Evolutionary conservation across 768 basidiomycete genomes (phyloP), one percentile per base, ranked within the genome.

Genomic region (Pilatotrama ljubarskyi): DNA sequence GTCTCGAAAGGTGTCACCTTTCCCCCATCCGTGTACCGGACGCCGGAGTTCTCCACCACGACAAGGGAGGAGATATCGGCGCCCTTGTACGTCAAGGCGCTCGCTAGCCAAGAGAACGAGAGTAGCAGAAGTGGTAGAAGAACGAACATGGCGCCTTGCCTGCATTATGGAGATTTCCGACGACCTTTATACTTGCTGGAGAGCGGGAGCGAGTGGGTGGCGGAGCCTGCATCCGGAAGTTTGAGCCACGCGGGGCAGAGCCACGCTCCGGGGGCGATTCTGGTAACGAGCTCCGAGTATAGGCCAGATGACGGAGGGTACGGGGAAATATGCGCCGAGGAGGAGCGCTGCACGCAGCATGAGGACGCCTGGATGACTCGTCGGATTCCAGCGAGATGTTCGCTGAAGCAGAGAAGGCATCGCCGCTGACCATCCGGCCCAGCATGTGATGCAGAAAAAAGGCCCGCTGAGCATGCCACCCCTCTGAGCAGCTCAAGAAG

Each of bases 61-160:
- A 75, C 66, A 20, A 86, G 67, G 2, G 82, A 84, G 24, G 82
- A 83, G 63, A 84, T 80, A 67, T 85, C 85, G 13, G 83, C 84
- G 37, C 80, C 83, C 36, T 75, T 77, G 69, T 78, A 84, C 13
- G 74, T 75, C 51, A 84, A 56, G 6, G 66, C 66, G 50, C 49
- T 47, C 14, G 63, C 38, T 1, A 57, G 40, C 49, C 63, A 59
- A 2, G 58, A 53, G 46, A 59, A 38, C n/a, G 55, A 57, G 49
- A 64, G 49, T 20, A 64, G 51, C 36, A 64, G 43, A 44, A 60
- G n/a, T 14, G 58, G 63, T 9, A 57, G 22, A 22, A 59, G 32
- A 38, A 44, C 48, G 41, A 59, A 9, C 63, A 64, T 64, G 10
- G 17, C 42, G 38, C 3, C 22, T 32, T 38, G 24, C 9, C 22